Evolutionary conservation across 2,329 filamentous ascomycete species (phyloP).

Genomic region (Eutypella sp.): DNA sequence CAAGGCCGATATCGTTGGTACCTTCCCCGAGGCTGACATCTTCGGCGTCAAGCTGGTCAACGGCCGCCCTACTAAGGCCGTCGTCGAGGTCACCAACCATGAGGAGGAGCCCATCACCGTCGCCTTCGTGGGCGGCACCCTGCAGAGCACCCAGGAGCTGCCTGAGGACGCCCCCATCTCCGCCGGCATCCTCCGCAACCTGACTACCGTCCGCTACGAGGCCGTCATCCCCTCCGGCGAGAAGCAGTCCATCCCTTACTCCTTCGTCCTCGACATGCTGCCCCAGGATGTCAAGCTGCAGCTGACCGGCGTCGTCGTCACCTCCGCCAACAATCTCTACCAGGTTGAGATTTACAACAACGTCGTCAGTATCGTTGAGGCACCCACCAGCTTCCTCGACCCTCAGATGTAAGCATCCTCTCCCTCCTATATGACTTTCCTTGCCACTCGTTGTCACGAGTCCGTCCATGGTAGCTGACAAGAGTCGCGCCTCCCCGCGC

Average conservation of each 20-base stretch:
- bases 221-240: constrained; percentile 70
- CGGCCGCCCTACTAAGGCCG: constrained; percentile 75
- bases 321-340: constrained; percentile 63
- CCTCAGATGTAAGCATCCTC: constrained; percentile 74
- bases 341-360: constrained; percentile 77
- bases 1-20: constrained; percentile 60
- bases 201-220: constrained; percentile 72
- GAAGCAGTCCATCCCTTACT: constrained; percentile 72
- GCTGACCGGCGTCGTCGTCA: constrained; percentile 68
- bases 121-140: constrained; percentile 69
- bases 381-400: constrained; percentile 86
- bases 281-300: constrained; percentile 82
- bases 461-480: constrained; percentile 5
- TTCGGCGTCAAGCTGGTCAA: constrained; percentile 97
- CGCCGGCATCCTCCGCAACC: constrained; percentile 69
- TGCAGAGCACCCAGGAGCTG: constrained; percentile 54
- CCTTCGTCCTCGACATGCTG: constrained; percentile 85
- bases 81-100: constrained; percentile 79
- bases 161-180: constrained; percentile 42
- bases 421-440: constrained; percentile 36
- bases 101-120: constrained; percentile 73
- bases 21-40: constrained; percentile 68
- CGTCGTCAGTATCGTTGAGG: constrained; percentile 81
- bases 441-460: too few relatives aligned
- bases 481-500: constrained; percentile 26